These are phyloP conservation scores for Solanum pennellii DNA, from an alignment of 257 asterid genomes.

Conservation along the genomic window DNA sequence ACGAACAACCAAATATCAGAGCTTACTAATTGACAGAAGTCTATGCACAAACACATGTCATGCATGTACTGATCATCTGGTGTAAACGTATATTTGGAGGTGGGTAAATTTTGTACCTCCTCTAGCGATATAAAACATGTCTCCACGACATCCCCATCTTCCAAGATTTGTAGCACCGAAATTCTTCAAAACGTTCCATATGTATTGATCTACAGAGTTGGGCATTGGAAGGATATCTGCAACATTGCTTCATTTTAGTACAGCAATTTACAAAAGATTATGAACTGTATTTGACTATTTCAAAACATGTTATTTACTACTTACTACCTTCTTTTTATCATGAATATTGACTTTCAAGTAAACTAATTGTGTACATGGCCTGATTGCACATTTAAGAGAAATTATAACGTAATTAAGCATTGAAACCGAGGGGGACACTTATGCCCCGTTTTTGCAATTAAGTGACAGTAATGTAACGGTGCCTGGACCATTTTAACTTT, in stretches of 20 bases:
- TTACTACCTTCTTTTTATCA: not conserved
- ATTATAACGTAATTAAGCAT: not conserved
- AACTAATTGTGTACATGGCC: not conserved
- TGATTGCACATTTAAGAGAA: not conserved
- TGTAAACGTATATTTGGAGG: not conserved
- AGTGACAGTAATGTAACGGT: not conserved
- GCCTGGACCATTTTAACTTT: not conserved
- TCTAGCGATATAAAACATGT: too few species aligned
- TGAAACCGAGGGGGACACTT: not conserved
- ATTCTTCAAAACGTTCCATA: not conserved
- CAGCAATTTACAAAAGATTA: not conserved
- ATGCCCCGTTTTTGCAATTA: not conserved
- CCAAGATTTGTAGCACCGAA: too few species aligned
- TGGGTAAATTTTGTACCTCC: not conserved
- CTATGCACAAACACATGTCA: not conserved
- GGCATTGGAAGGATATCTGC: not conserved
- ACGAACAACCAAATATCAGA: too few species aligned
- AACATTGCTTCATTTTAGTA: not conserved
- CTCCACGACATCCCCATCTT: too few species aligned
- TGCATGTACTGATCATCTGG: too few species aligned
- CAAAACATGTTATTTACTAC: not conserved
- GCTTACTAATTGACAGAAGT: too few species aligned
- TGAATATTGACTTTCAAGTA: not conserved
- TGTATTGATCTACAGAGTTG: not conserved
- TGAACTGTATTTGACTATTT: not conserved